Evolutionary conservation across 2,329 filamentous ascomycete genomes (phyloP), one percentile per base, ranked within the genome.

Genomic region (Microcyclospora tardicrescens): DNA sequence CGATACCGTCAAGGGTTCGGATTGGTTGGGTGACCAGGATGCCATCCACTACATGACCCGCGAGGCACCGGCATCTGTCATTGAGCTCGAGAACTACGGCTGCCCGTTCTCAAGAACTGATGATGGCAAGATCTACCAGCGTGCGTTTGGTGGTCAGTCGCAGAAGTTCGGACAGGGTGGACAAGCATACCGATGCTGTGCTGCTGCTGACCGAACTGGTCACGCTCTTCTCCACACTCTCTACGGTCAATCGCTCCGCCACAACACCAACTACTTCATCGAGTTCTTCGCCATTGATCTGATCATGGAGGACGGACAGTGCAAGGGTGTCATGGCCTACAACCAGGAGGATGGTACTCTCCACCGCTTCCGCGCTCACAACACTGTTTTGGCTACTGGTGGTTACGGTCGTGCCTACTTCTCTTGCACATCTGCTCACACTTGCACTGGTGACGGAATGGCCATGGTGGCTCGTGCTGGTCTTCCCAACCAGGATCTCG

Each of bases 241-340:
- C 50, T 98, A 96, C 67, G 91, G 91, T 56, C 89, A 95, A 71
- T 95, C 87, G 38, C 77, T 96, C 45, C 75, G 84, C 60, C 86
- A 96, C 75, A 94, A 95, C 74, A 95, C 89, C 60, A 95, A 95
- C 73, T 98, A 95, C 75, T 96, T 98, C 69, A 95, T 98, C 64
- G 91, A 96, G 68, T 96, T 87, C 74, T 98, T 96, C 63, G 91
- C 87, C 55, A 75, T 93, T 51, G 91, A 96, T 61, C 70, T 96
- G 65, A 82, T 98, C 57, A 96, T 96, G 91, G 82, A 95, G 68
- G 84, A 93, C 56, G 89, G 89, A 44, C 83, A 89, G 65, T 96
- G 89, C 73, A 87, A 87, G 53, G 91, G 91, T 76, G 84, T 96
- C 51, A 73, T 96, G 51, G 89, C 89, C 43, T 95, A 95, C 69